Percentiles rank a stretch among this genome's conserved stretches.
phyloP scores from a whole-genome alignment of 2,329 filamentous ascomycete species.

The Hypoxylon sp. region DNA sequence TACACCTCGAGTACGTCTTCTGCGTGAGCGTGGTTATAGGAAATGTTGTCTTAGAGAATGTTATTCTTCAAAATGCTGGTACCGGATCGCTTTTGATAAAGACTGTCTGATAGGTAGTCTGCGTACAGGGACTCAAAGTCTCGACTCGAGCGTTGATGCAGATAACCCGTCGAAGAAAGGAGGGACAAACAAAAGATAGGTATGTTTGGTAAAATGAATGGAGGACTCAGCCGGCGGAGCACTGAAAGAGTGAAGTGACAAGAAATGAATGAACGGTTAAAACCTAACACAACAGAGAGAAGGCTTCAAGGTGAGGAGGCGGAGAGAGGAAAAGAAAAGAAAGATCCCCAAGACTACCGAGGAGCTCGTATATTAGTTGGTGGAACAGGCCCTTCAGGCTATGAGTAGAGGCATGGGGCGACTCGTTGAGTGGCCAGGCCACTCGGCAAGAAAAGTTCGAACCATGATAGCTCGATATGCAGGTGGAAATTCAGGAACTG shows the following conservation, averaged over 20 bases:
- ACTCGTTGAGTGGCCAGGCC: conserved; percentile 20
- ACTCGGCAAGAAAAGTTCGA: conserved; percentile 16
- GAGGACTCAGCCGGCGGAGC: conserved; percentile 52
- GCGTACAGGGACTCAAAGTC: conserved; percentile 30
- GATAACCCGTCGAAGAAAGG: conserved; percentile 49
- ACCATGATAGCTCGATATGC: conserved; percentile 32
- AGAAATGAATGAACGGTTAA: conserved; percentile 44
- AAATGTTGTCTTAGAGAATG: conserved; percentile 45
- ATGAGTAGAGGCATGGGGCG: conserved; percentile 22
- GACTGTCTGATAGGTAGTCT: conserved; percentile 28
- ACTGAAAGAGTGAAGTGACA: conserved; percentile 46
- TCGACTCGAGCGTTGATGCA: conserved; percentile 33
- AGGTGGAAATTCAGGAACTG: conserved; percentile 18
- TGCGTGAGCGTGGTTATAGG: conserved; percentile 28
- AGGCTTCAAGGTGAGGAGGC: conserved; percentile 30
- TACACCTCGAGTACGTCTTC: conserved; percentile 26
- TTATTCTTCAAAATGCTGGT: conserved; percentile 39
- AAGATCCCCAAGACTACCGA: conserved; percentile 23
- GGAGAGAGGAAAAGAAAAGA: conserved; percentile 16
- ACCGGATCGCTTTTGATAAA: conserved; percentile 42
- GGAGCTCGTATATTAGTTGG: conserved; percentile 41
- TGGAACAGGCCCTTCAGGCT: conserved; percentile 33
- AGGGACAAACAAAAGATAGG: conserved; percentile 50
- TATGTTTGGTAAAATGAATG: conserved; percentile 48
- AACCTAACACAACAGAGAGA: conserved; percentile 34